phyloP scores from a whole-genome alignment of 2,329 filamentous ascomycete genomes.

The Sphaerostilbella broomeana region DNA sequence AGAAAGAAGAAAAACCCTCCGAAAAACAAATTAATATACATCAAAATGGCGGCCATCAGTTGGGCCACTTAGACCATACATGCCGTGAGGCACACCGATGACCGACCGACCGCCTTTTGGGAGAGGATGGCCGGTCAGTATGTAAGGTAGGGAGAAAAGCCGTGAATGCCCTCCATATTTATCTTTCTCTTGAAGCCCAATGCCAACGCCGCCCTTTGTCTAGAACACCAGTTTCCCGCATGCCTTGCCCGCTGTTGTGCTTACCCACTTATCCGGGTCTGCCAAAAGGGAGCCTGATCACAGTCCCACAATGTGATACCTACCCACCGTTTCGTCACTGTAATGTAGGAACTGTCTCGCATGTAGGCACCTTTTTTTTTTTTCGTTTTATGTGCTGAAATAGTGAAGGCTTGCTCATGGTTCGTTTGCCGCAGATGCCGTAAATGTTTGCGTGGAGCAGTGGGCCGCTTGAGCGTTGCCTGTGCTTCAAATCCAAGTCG shows the following conservation, averaged over 20 bases:
- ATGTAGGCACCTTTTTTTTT: too few relatives aligned
- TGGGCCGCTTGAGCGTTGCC: constrained; percentile 6
- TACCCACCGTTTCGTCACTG: neutral
- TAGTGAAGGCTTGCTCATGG: too few relatives aligned
- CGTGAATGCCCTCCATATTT: neutral
- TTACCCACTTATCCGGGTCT: neutral
- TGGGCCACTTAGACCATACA: constrained; percentile 4
- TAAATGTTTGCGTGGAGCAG: neutral
- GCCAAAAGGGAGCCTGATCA: constrained; percentile 3
- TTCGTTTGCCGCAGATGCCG: too few relatives aligned
- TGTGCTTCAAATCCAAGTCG: neutral
- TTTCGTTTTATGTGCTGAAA: too few relatives aligned
- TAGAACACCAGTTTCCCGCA: constrained; percentile 5
- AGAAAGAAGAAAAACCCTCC: neutral
- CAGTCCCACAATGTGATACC: constrained; percentile 4
- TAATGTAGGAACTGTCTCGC: neutral
- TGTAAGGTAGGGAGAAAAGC: too few relatives aligned
- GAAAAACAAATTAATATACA: neutral
- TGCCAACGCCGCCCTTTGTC: constrained; percentile 7
- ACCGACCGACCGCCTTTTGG: constrained; percentile 1
- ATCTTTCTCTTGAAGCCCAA: constrained; percentile 2
- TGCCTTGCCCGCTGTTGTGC: constrained; percentile 1
- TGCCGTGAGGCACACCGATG: too few relatives aligned
- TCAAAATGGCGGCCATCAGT: too few relatives aligned
- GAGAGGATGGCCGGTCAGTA: too few relatives aligned